phyloP scores from a whole-genome alignment of 768 basidiomycete species.

The Lactifluus volemus region DNA sequence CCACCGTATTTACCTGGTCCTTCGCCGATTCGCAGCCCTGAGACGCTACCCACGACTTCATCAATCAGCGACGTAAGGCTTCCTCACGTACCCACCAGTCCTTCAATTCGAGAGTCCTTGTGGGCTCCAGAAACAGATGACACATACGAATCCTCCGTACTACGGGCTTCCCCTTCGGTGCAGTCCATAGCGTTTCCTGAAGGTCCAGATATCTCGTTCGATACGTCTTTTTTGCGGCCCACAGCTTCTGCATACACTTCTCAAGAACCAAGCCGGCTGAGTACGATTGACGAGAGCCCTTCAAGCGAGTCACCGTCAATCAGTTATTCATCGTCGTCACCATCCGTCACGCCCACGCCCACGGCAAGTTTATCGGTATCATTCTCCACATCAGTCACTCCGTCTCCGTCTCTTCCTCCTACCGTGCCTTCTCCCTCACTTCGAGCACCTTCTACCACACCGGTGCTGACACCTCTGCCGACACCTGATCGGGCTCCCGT shows the following conservation, averaged over 20 bases:
- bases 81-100: constrained; percentile 21
- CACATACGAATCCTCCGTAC: constrained; percentile 71
- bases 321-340: constrained; percentile 32
- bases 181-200: constrained; percentile 46
- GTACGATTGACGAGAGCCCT: constrained; percentile 20
- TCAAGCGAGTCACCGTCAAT: constrained; percentile 24
- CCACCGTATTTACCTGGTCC: constrained; percentile 19
- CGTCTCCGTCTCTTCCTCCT: constrained; percentile 23
- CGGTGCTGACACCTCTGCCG: constrained; percentile 6
- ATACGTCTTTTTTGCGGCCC: constrained; percentile 66
- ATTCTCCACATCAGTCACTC: constrained; percentile 23
- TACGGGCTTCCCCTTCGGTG: constrained; percentile 61
- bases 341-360: constrained; percentile 30
- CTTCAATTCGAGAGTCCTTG: constrained; percentile 34
- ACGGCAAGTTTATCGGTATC: constrained; percentile 34
- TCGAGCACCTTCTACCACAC: constrained; percentile 18
- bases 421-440: constrained; percentile 27
- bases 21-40: constrained; percentile 18
- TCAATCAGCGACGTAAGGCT: background rate
- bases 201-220: constrained; percentile 53
- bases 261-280: constrained; percentile 12
- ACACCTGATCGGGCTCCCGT: constrained; percentile 20
- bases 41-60: constrained; percentile 22
- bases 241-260: constrained; percentile 33
- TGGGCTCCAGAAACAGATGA: constrained; percentile 60